Evolutionary conservation across 768 basidiomycete genomes (phyloP), one percentile per base, ranked within the genome.

Genomic region (Rhodotorula kratochvilovae): DNA sequence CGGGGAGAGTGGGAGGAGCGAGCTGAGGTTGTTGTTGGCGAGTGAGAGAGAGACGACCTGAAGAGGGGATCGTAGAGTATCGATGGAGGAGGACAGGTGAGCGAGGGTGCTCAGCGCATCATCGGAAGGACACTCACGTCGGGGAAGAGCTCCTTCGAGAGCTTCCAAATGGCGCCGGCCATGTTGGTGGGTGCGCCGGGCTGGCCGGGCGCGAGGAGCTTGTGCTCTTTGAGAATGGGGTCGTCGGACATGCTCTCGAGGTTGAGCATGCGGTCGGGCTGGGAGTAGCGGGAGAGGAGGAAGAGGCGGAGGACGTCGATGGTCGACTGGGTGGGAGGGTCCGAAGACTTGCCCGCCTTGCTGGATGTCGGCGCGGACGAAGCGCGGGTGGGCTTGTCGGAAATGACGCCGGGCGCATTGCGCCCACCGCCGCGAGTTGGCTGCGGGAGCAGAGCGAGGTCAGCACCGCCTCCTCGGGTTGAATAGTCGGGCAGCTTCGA

Each of bases 101-200:
- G n/a, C n/a, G n/a, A n/a, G n/a, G n/a, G n/a, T n/a, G n/a, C n/a
- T n/a, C n/a, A n/a, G n/a, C 17, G 5, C 7, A 21, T 36, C 23
- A 16, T 17, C 25, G 21, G 21, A 33, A 45, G 50, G n/a, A 5
- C 36, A 77, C 83, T 65, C 76, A 90, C 91, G 66, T 86, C 84
- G 48, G 92, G 92, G 73, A 86, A 87, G 63, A 93, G 85, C 75
- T 88, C 85, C 29, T 86, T 84, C 1, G 92, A 91, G 19, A 94
- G 83, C 80, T 93, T 93, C 84, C 93, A 93, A 56, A 97, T 87
- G 17, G 94, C 92, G 11, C 88, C 86, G 0, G 89, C 87, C 45
- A 80, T 78, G 43, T 79, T 77, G 31, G 81, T 78, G 35, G 85
- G 83, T 43, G 89, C 86, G 17, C 88, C 86, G 42, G 85, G 84